phyloP scores from a whole-genome alignment of 1,284 basidiomycete species.

The Cutaneotrichosporon arboriforme region DNA sequence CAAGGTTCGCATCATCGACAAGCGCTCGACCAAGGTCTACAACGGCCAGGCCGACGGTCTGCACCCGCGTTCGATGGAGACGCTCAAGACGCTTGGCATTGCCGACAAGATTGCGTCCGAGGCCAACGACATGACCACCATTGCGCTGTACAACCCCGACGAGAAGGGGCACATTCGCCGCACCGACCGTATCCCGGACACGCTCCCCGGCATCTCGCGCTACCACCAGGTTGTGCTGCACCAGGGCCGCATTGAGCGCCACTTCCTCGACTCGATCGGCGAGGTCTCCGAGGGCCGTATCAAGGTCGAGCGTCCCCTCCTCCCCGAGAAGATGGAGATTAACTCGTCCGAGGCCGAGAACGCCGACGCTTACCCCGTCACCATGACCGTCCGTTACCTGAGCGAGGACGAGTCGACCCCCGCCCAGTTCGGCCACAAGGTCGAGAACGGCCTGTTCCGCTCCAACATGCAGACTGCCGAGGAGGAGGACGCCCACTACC shows the following conservation, averaged over 20 bases:
- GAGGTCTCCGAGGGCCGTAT: conserved; percentile 9
- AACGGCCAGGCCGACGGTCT: conserved; percentile 15
- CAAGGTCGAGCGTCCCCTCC: conserved; percentile 14
- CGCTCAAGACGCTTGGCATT: conserved; percentile 10
- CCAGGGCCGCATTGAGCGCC: conserved; percentile 18
- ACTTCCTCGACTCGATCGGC: conserved; percentile 13
- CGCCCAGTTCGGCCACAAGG: conserved; percentile 13
- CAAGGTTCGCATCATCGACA: conserved; percentile 18
- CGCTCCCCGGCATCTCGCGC: conserved; percentile 11
- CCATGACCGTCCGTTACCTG: conserved; percentile 11
- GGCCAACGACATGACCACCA: conserved; percentile 8
- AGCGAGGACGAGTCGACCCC: conserved; percentile 11
- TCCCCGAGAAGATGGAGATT: conserved; percentile 13
- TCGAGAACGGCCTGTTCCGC: conserved; percentile 16
- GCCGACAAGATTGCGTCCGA: conserved; percentile 8
- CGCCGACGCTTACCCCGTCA: conserved; percentile 15
- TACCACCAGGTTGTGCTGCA: conserved; percentile 10
- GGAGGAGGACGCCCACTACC: conserved; percentile 14
- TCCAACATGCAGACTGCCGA: conserved; percentile 7
- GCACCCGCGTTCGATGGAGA: conserved; percentile 9
- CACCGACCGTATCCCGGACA: conserved; percentile 16
- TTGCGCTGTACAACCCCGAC: conserved; percentile 14
- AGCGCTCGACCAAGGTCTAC: conserved; percentile 13
- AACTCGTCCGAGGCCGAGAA: conserved; percentile 11
- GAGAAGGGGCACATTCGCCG: conserved; percentile 10